A percentile compares a stretch with the other conserved stretches of the same genome.
These are phyloP conservation scores for Yamadazyma philogaea DNA, from an alignment of 805 yeast genomes.

Conservation along the genomic window DNA sequence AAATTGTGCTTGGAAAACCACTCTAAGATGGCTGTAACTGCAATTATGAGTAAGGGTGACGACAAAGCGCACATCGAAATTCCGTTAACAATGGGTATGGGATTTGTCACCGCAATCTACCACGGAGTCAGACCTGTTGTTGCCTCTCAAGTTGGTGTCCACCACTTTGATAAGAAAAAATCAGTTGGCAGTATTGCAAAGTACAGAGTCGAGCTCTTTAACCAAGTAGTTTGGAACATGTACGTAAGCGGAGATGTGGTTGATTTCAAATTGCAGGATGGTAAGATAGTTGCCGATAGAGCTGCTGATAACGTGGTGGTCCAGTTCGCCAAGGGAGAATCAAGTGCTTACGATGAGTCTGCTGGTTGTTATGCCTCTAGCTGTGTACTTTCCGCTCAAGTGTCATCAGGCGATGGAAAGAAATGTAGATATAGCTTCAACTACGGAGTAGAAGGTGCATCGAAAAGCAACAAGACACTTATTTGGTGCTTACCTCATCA, in stretches of 20 bases:
- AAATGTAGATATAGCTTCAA: slow-evolving; percentile 27
- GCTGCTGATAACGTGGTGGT: slow-evolving; percentile 44
- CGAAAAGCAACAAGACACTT: slow-evolving; percentile 27
- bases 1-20: slow-evolving; percentile 23
- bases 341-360: slow-evolving; percentile 27
- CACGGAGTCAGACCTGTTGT: slow-evolving; percentile 52
- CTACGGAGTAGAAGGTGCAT: slow-evolving; percentile 27
- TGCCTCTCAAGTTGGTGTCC: slow-evolving; percentile 63
- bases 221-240: slow-evolving; percentile 63
- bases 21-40: slow-evolving; percentile 30
- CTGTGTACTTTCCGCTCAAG: slow-evolving; percentile 17
- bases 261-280: slow-evolving; percentile 28
- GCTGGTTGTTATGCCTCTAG: slow-evolving; percentile 31
- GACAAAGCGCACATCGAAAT: slow-evolving; percentile 30
- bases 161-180: slow-evolving; percentile 40
- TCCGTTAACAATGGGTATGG: slow-evolving; percentile 74
- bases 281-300: slow-evolving; percentile 43
- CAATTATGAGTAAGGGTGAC: slow-evolving; percentile 14
- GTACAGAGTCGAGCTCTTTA: slow-evolving; percentile 51
- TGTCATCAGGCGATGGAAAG: slow-evolving; percentile 15
- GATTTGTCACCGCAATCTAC: slow-evolving; percentile 65
- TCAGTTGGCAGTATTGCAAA: slow-evolving; percentile 43
- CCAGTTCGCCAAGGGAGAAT: slow-evolving; percentile 56
- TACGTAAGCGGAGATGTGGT: slow-evolving; percentile 43
- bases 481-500: slow-evolving; percentile 56